Percentiles rank a stretch among this genome's conserved stretches.
phyloP scores from a whole-genome alignment of 192 early-diverging fungal species.

The Backusella luteola region DNA sequence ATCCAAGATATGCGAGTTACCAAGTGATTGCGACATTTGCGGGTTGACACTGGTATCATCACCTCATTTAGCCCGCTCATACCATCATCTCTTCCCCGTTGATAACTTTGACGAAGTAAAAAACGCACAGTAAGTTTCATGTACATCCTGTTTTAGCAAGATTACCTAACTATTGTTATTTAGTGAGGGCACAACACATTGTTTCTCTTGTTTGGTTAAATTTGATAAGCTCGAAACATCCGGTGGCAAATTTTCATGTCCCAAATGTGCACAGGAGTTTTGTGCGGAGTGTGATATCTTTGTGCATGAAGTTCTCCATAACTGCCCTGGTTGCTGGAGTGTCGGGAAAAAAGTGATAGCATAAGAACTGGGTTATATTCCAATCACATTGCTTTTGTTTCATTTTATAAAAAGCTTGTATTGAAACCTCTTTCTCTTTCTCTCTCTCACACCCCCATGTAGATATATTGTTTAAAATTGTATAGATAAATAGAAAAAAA shows the following conservation, averaged over 20 bases:
- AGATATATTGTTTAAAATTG: not conserved
- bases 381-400: not conserved
- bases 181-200: conserved; percentile 41
- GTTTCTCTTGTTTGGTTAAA: conserved; percentile 47
- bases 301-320: conserved; percentile 90
- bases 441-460: not conserved
- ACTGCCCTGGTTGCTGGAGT: conserved; percentile 75
- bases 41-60: conserved; percentile 83
- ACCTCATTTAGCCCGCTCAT: conserved; percentile 88
- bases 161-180: not conserved
- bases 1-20: conserved; percentile 82
- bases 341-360: not conserved
- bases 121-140: conserved; percentile 37
- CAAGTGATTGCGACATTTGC: conserved; percentile 92
- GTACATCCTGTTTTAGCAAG: conserved; percentile 17
- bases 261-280: conserved; percentile 72
- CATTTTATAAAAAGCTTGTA: not conserved
- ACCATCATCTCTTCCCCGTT: conserved; percentile 93
- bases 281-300: conserved; percentile 93
- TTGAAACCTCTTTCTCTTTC: conserved; percentile 7
- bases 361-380: not conserved
- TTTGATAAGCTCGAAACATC: conserved; percentile 35
- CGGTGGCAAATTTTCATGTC: conserved; percentile 66
- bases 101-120: conserved; percentile 75
- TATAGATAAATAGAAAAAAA: conserved; percentile 9